phyloP scores from a whole-genome alignment of 768 basidiomycete species.

The Ramaria sp. region DNA sequence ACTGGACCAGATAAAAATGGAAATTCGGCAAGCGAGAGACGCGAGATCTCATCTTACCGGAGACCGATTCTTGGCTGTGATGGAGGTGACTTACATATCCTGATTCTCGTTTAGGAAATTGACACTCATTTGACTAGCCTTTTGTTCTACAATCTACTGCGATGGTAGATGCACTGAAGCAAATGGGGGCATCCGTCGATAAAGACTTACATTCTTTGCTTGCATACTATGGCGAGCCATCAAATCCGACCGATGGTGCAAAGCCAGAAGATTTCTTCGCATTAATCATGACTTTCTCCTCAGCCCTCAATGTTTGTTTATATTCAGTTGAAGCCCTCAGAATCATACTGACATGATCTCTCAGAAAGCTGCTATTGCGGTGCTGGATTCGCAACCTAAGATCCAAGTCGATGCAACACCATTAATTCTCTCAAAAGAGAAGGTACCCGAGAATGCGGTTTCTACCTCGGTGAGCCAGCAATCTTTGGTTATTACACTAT shows the following conservation, averaged over 20 bases:
- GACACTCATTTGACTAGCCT: slow-evolving; percentile 24
- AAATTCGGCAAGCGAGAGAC: slow-evolving; percentile 36
- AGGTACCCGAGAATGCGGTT: neutral
- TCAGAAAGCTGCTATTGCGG: slow-evolving; percentile 63
- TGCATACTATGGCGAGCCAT: slow-evolving; percentile 68
- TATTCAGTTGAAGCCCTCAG: neutral
- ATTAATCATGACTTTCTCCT: slow-evolving; percentile 62
- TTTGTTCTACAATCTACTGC: slow-evolving; percentile 40
- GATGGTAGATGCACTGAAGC: slow-evolving; percentile 53
- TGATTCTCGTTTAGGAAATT: neutral
- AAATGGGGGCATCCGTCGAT: slow-evolving; percentile 46
- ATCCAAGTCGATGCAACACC: neutral
- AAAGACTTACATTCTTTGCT: slow-evolving; percentile 50
- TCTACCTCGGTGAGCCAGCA: neutral
- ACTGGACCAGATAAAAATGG: slow-evolving; percentile 41
- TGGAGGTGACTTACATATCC: slow-evolving; percentile 40
- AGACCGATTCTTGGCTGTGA: slow-evolving; percentile 57
- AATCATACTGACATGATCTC: slow-evolving; percentile 2
- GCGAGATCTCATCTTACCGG: slow-evolving; percentile 21
- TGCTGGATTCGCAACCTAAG: slow-evolving; percentile 37
- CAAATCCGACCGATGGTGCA: slow-evolving; percentile 47
- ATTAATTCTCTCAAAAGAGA: neutral
- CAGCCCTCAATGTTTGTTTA: slow-evolving; percentile 48
- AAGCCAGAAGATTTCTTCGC: slow-evolving; percentile 82
- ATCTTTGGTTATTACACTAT: neutral